Conservation (phyloP, 2,329 filamentous ascomycete species). For the Penicillium sp. region DNA sequence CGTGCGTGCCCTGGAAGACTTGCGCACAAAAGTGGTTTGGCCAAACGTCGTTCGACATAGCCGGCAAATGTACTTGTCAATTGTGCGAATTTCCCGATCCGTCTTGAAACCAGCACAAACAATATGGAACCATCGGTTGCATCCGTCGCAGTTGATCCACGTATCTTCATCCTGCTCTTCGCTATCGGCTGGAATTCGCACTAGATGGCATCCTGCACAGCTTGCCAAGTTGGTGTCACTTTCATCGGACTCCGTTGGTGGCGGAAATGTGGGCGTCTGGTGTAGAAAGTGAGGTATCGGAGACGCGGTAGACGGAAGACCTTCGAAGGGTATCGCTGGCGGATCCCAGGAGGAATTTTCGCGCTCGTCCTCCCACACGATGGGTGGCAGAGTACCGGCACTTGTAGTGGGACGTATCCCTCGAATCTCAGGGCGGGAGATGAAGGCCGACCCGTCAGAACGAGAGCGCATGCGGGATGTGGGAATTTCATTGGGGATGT, state of each 20-base stretch:
- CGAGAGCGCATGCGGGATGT: conserved; percentile 42
- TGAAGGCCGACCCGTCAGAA: conserved; percentile 44
- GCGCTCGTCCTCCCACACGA: conserved; percentile 35
- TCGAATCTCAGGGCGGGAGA: conserved; percentile 39
- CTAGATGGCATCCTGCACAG: conserved; percentile 60
- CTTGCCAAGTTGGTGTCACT: conserved; percentile 42
- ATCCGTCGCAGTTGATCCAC: conserved; percentile 70
- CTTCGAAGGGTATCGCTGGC: conserved; percentile 12
- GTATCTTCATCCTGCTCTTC: conserved; percentile 56
- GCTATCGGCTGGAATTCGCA: conserved; percentile 53
- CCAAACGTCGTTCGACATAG: conserved; percentile 61
- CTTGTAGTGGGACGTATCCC: conserved; percentile 41
- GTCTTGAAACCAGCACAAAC: conserved; percentile 67
- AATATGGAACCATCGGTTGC: conserved; percentile 69
- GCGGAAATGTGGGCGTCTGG: conserved; percentile 17
- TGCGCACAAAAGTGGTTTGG: conserved; percentile 66
- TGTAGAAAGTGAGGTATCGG: conserved; percentile 6
- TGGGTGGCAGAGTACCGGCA: conserved; percentile 35
- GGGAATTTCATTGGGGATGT: conserved; percentile 24
- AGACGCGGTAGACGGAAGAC: conserved; percentile 6
- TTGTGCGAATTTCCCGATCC: conserved; percentile 63
- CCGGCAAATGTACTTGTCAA: conserved; percentile 68
- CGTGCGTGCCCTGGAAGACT: conserved; percentile 64
- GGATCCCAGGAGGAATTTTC: conserved; percentile 18
- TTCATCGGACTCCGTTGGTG: conserved; percentile 32